Conservation (phyloP, 805 yeast genomes). For the Pichia kluyveri region DNA sequence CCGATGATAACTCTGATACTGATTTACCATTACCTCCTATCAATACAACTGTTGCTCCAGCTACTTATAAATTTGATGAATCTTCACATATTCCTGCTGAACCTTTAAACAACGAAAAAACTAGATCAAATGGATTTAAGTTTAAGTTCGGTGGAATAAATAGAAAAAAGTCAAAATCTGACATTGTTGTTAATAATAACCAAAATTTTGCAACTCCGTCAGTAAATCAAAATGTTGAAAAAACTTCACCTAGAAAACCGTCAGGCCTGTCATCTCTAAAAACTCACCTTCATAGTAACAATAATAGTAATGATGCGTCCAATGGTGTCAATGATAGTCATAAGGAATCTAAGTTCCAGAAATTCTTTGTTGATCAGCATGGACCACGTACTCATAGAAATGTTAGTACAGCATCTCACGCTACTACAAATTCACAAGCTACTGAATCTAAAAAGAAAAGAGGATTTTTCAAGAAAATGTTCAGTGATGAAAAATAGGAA, state of each 20-base stretch:
- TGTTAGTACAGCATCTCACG: constrained; percentile 6
- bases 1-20: constrained; percentile 56
- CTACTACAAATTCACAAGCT: constrained; percentile 15
- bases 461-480: constrained; percentile 27
- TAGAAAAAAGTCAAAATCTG: constrained; percentile 2
- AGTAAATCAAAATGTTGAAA: neutral
- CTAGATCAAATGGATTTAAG: constrained; percentile 1
- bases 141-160: neutral
- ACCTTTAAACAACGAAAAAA: neutral
- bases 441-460: constrained; percentile 20
- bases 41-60: neutral
- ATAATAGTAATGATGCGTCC: neutral
- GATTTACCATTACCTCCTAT: constrained; percentile 22
- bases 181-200: neutral
- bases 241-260: neutral
- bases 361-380: constrained; percentile 9
- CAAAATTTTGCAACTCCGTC: neutral
- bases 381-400: constrained; percentile 10
- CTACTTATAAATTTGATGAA: neutral
- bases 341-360: constrained; percentile 10
- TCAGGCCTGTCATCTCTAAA: neutral
- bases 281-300: neutral
- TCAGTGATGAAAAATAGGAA: constrained; percentile 13
- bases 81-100: neutral
- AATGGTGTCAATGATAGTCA: neutral